Percentiles rank a stretch among this genome's conserved stretches.
Evolutionary conservation across 768 basidiomycete species (phyloP).

Genomic region (Kwoniella dejecticola): DNA sequence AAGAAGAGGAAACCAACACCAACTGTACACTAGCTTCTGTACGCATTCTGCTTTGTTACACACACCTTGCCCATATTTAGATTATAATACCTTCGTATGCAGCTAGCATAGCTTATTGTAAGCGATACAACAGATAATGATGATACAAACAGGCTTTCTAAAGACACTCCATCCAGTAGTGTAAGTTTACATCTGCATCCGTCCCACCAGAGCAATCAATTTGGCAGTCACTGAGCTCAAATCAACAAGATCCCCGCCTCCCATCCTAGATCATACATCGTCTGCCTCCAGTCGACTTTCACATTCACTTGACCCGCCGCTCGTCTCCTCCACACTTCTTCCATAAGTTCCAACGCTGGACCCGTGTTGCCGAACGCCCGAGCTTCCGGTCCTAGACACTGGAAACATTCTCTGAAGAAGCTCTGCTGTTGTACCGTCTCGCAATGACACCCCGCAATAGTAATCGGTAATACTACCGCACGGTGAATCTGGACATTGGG

Average conservation of each 20-base stretch:
- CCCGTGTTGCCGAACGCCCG: conserved; percentile 30
- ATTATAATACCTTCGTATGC: too few relatives aligned
- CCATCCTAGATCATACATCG: conserved; percentile 25
- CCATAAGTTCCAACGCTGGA: conserved; percentile 29
- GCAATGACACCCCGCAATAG: conserved; percentile 32
- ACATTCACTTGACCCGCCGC: not conserved
- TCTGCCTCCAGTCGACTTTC: conserved; percentile 25
- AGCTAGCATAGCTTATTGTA: too few relatives aligned
- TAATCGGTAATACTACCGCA: conserved; percentile 29
- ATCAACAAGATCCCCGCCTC: conserved; percentile 25
- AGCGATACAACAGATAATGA: too few relatives aligned
- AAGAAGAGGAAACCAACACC: conserved; percentile 6
- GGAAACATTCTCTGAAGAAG: conserved; percentile 19
- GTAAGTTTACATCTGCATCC: too few relatives aligned
- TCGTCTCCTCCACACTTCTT: conserved; percentile 29
- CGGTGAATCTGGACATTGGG: conserved; percentile 20
- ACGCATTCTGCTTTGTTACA: too few relatives aligned
- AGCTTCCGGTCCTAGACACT: conserved; percentile 22
- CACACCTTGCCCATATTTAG: too few relatives aligned
- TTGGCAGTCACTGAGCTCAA: too few relatives aligned
- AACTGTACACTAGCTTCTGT: too few relatives aligned
- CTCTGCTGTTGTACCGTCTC: conserved; percentile 11
- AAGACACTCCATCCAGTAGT: too few relatives aligned
- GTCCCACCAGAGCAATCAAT: too few relatives aligned
- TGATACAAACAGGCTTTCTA: too few relatives aligned